phyloP scores from a whole-genome alignment of 148 eudicot genomes.

The Rhododendron ferrugineum region DNA sequence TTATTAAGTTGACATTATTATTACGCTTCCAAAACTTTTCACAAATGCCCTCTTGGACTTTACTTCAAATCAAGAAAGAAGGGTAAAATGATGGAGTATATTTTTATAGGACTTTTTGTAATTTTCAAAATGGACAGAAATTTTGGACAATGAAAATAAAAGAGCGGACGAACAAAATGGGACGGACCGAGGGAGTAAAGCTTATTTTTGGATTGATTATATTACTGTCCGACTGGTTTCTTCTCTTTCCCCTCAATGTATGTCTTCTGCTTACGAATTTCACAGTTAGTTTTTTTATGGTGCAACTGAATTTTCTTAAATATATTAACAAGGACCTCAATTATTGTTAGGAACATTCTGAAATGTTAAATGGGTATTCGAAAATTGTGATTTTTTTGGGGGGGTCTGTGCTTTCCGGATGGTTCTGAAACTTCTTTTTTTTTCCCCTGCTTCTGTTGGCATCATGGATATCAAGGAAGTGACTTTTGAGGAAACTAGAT shows the following conservation, averaged over 20 bases:
- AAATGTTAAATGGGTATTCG: background rate
- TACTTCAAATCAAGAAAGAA: background rate
- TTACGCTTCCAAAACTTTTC: background rate
- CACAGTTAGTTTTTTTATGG: background rate
- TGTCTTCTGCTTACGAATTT: background rate
- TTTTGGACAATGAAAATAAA: background rate
- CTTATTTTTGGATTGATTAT: too few species aligned
- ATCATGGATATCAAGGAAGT: background rate
- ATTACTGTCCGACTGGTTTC: too few species aligned
- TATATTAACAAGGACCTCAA: too few species aligned
- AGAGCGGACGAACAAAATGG: background rate
- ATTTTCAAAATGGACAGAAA: background rate
- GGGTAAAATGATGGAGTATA: background rate
- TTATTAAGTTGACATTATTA: background rate
- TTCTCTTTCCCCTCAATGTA: background rate
- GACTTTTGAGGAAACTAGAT: background rate
- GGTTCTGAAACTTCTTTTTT: background rate
- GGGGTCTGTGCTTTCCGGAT: too few species aligned
- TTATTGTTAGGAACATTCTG: background rate
- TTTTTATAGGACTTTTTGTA: background rate
- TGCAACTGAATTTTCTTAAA: background rate
- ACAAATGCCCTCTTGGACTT: background rate
- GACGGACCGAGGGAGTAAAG: background rate
- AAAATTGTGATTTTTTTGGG: background rate
- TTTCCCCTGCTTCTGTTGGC: background rate